phyloP scores from a whole-genome alignment of 441 rosid species.

The Brassica hybrid region DNA sequence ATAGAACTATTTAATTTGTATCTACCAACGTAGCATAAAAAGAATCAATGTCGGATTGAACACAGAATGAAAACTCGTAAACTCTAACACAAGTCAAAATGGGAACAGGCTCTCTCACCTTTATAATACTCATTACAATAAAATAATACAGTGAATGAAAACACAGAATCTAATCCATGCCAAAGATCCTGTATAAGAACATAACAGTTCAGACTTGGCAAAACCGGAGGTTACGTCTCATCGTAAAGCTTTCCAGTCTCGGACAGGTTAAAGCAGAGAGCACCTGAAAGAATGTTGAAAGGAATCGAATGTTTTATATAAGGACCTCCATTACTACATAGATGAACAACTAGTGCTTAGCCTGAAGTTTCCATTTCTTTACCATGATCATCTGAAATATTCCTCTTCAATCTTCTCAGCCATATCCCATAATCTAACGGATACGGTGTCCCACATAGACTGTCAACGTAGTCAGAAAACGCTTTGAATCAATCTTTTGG shows the following conservation, averaged over 20 bases:
- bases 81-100: too few relatives aligned
- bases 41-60: too few relatives aligned
- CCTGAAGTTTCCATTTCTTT: constrained; percentile 73
- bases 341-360: constrained; percentile 33
- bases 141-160: constrained; percentile 23
- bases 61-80: too few relatives aligned
- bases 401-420: constrained; percentile 80
- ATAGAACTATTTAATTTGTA: too few relatives aligned
- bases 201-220: constrained; percentile 28
- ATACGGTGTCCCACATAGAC: constrained; percentile 92
- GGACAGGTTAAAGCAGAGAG: too few relatives aligned
- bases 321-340: too few relatives aligned
- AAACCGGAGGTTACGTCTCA: constrained; percentile 36
- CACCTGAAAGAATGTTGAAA: constrained; percentile 36
- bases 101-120: too few relatives aligned
- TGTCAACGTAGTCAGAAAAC: constrained; percentile 90
- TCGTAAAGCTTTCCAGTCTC: constrained; percentile 28
- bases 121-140: constrained; percentile 38
- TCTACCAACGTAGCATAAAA: too few relatives aligned
- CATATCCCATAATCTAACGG: constrained; percentile 92
- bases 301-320: too few relatives aligned
- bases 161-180: constrained; percentile 31
- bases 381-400: constrained; percentile 77
- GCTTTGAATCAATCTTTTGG: constrained; percentile 91
- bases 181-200: constrained; percentile 37